Conservation (phyloP, 2,329 filamentous ascomycete genomes). For the Colletotrichum siamense region DNA sequence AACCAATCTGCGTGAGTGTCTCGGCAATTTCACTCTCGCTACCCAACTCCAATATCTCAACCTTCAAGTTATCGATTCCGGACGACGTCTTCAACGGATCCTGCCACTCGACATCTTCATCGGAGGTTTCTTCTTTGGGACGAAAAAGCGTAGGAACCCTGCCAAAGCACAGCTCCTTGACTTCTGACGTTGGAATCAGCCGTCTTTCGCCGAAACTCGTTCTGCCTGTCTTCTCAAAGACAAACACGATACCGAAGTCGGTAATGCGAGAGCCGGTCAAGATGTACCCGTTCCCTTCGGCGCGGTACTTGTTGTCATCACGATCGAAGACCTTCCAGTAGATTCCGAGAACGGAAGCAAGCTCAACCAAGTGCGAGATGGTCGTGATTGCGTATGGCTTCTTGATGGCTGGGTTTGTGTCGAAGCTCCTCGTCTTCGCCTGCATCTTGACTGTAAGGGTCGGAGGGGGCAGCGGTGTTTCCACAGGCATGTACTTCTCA, state of each 20-base stretch:
- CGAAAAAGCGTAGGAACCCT: constrained; percentile 43
- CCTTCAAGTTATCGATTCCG: constrained; percentile 24
- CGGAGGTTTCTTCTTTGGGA: neutral
- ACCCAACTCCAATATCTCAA: constrained; percentile 19
- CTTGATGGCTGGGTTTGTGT: neutral
- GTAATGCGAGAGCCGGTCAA: constrained; percentile 32
- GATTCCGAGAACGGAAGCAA: constrained; percentile 40
- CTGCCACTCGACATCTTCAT: neutral
- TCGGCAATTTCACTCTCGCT: constrained; percentile 35
- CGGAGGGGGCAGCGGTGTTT: neutral
- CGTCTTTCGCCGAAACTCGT: constrained; percentile 37
- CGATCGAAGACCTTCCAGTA: constrained; percentile 47
- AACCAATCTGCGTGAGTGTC: constrained; percentile 43
- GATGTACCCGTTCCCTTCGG: constrained; percentile 41
- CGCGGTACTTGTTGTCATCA: constrained; percentile 37
- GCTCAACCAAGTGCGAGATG: constrained; percentile 39
- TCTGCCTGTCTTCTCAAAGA: constrained; percentile 40
- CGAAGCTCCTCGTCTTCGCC: neutral
- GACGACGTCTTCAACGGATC: neutral
- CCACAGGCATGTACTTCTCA: neutral
- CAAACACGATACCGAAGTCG: constrained; percentile 43
- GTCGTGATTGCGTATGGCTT: constrained; percentile 40
- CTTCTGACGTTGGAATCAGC: constrained; percentile 38
- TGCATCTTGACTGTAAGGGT: neutral
- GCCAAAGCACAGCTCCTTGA: constrained; percentile 47